Evolutionary conservation across 2,329 filamentous ascomycete species (phyloP).

Genomic region (Seiridium unicorne): DNA sequence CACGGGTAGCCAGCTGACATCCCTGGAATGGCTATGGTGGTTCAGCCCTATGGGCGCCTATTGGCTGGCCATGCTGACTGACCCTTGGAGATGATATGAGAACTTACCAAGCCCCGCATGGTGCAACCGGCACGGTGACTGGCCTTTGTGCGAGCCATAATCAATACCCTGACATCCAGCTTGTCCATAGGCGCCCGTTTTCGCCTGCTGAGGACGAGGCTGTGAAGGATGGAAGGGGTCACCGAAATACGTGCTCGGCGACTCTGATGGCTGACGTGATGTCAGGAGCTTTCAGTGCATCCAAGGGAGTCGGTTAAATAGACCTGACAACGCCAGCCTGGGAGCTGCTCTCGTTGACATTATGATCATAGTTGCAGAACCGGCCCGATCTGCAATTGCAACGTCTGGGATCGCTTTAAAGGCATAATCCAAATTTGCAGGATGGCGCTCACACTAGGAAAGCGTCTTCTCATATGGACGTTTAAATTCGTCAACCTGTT

Average conservation of each 20-base stretch:
- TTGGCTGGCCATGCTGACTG: neutral
- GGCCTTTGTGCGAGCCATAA: neutral
- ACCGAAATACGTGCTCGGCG: neutral
- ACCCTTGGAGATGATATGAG: neutral
- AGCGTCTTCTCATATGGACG: constrained; percentile 9
- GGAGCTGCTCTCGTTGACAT: too few species aligned
- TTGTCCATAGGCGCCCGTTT: neutral
- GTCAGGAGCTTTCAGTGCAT: neutral
- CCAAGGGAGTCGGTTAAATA: too few species aligned
- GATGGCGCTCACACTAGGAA: neutral
- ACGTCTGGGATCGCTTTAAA: too few species aligned
- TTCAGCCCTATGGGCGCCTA: neutral
- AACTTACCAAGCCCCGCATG: too few species aligned
- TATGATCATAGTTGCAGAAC: too few species aligned
- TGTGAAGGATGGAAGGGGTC: neutral
- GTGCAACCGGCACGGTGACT: neutral
- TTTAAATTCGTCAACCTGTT: constrained; percentile 26
- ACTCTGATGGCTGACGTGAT: neutral
- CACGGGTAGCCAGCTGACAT: neutral
- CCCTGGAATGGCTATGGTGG: too few species aligned
- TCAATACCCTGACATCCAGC: neutral
- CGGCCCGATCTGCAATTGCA: too few species aligned
- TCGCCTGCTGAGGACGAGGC: neutral
- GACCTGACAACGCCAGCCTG: neutral
- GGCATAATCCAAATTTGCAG: neutral